These are phyloP conservation scores for Aspergillus costaricaensis DNA, from an alignment of 2,329 filamentous ascomycete genomes.

Conservation along the genomic window DNA sequence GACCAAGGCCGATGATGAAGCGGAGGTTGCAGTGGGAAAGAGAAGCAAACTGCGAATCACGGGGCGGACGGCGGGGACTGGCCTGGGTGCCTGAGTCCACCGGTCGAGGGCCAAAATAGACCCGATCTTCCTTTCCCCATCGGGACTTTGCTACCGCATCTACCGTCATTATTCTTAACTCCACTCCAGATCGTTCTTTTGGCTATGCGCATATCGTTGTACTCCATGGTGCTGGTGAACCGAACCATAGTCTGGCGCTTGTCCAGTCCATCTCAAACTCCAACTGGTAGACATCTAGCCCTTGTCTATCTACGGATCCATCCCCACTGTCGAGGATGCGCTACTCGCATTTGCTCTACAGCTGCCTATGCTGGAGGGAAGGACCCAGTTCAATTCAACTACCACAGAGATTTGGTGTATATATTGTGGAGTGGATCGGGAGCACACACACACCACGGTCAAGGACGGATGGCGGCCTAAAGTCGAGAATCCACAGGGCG, in stretches of 20 bases:
- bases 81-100: constrained; percentile 6
- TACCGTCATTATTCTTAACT: not conserved
- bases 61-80: not conserved
- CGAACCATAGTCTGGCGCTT: not conserved
- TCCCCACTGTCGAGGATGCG: not conserved
- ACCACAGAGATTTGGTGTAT: not conserved
- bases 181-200: not conserved
- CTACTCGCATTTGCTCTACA: not conserved
- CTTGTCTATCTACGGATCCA: not conserved
- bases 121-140: not conserved
- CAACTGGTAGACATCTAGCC: not conserved
- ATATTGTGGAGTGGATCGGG: constrained; percentile 1
- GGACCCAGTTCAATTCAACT: not conserved
- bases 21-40: not conserved
- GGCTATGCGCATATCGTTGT: too few relatives aligned
- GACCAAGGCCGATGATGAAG: not conserved
- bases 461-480: constrained; percentile 19
- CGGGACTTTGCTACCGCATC: not conserved
- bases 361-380: not conserved
- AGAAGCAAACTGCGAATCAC: not conserved
- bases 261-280: not conserved
- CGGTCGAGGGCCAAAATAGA: not conserved
- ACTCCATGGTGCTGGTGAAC: not conserved
- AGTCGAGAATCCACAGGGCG: constrained; percentile 17
- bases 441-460: not conserved